Evolutionary conservation across 1,284 basidiomycete genomes (phyloP).

Genomic region (Boletus semigastroideus): DNA sequence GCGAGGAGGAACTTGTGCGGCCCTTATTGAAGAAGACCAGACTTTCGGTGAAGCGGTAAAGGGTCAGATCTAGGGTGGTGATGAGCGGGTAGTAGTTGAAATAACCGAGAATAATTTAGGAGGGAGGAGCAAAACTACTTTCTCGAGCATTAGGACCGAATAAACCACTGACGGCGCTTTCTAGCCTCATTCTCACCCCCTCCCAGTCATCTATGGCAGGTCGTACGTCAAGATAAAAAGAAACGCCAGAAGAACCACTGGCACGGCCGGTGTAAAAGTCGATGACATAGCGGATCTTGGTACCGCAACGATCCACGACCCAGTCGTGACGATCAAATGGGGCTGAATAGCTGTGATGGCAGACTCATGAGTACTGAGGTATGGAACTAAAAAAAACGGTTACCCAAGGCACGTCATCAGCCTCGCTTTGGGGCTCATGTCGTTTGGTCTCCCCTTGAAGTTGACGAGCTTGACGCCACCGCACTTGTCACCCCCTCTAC

Average conservation of each 20-base stretch:
- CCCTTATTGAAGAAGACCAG: constrained; percentile 42
- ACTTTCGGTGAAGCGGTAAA: constrained; percentile 39
- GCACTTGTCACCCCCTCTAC: constrained; percentile 76
- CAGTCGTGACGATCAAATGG: constrained; percentile 99
- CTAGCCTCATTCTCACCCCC: constrained; percentile 75
- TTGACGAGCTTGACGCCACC: constrained; percentile 84
- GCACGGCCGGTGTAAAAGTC: constrained; percentile 96
- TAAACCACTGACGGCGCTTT: constrained; percentile 49
- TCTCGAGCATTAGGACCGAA: constrained; percentile 25
- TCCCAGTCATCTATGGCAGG: constrained; percentile 94
- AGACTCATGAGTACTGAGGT: constrained; percentile 1
- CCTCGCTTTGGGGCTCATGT: constrained; percentile 81
- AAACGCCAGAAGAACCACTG: constrained; percentile 43
- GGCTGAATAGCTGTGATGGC: constrained; percentile 69
- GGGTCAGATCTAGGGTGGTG: background rate
- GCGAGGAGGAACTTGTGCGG: constrained; percentile 35
- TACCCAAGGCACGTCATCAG: constrained; percentile 86
- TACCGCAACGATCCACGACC: constrained; percentile 91
- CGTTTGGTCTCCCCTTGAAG: constrained; percentile 79
- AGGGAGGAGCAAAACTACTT: constrained; percentile 17
- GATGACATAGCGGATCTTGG: constrained; percentile 90
- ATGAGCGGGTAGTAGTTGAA: constrained; percentile 1
- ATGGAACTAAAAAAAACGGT: constrained; percentile 31
- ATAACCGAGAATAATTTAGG: constrained; percentile 11
- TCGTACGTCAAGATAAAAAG: constrained; percentile 94